Conservation (phyloP, 148 eudicot genomes). For the Rhododendron griersonianum region DNA sequence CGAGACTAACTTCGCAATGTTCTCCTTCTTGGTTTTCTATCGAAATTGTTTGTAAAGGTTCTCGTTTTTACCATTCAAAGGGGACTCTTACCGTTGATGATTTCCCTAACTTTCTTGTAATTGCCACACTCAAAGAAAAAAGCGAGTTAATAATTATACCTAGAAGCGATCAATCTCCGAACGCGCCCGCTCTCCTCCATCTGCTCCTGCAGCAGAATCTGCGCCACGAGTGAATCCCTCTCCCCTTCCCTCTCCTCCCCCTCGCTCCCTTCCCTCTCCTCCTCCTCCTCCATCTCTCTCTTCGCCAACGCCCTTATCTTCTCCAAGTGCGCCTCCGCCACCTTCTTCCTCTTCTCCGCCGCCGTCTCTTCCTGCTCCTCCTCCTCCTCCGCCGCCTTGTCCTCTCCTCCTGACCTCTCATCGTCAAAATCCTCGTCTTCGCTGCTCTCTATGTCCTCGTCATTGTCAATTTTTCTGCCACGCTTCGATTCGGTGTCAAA, state of each 20-base stretch:
- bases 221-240: conserved; percentile 58
- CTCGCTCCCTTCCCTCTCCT: conserved; percentile 22
- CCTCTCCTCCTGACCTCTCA: background rate
- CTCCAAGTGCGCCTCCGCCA: conserved; percentile 29
- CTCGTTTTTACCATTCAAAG: too few relatives aligned
- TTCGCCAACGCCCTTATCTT: conserved; percentile 18
- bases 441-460: conserved; percentile 40
- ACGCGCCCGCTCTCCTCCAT: conserved; percentile 82
- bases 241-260: conserved; percentile 39
- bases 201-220: conserved; percentile 66
- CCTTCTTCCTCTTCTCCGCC: conserved; percentile 37
- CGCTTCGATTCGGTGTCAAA: conserved; percentile 30
- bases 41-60: too few relatives aligned
- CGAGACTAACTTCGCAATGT: too few relatives aligned
- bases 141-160: conserved; percentile 24
- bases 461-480: conserved; percentile 27
- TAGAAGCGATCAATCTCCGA: conserved; percentile 62
- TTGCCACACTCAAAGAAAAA: background rate
- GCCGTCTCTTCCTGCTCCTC: conserved; percentile 39
- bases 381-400: conserved; percentile 22
- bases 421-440: conserved; percentile 20
- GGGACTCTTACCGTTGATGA: too few relatives aligned
- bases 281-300: conserved; percentile 32
- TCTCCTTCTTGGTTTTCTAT: too few relatives aligned
- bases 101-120: too few relatives aligned